Base-by-base conservation (phyloP, 768 basidiomycete species). In the Xerocomellus chrysenteron region DNA sequence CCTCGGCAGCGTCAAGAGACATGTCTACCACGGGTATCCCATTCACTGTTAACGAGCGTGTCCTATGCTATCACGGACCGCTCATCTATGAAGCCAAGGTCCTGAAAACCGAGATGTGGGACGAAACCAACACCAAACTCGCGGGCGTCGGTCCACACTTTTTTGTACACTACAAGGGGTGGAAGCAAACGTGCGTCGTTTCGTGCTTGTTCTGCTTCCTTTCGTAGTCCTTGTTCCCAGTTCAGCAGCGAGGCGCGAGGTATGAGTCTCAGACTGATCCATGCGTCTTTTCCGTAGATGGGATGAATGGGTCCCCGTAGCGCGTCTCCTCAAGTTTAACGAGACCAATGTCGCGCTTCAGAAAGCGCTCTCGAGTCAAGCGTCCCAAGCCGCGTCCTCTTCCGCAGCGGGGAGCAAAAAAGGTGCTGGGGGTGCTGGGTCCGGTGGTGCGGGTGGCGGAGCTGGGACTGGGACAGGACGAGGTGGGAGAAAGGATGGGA, bases 101-200 rank as follows among this genome's bases (percentile, higher is more conserved):
- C n/a, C 80, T 95, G 62, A 80, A 85, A 63, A 68, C 72, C 12
- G 84, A 87, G 56, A 79, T 75, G 40, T 87, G 85, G 74, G 84
- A 86, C 56, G 86, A 88, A 63, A 72, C 77, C 17, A 85, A 77
- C 52, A 82, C 86, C 1, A 78, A 82, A 41, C 79, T 82, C 6
- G 83, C 85, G 7, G 69, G 73, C 11, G 71, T 81, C 3, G 96
- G 95, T 7, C 83, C 85, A 4, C 92, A 96, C 65, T 98, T 92
- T 74, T 87, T 90, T 58, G 95, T 99, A 39, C 97, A 99, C 72
- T 99, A 99, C 80, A 97, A 98, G 73, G 97, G 97, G 10, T 99
- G 97, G 97, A 99, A 98, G 71, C 90, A 93, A 72, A 95, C 92
- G 93, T 95, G 69, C 62, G 84, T 76, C 5, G 17, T 54, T 19